These are phyloP conservation scores for Skeletonema marinoi DNA, from an alignment of 108 stramenopile species.

Conservation along the genomic window DNA sequence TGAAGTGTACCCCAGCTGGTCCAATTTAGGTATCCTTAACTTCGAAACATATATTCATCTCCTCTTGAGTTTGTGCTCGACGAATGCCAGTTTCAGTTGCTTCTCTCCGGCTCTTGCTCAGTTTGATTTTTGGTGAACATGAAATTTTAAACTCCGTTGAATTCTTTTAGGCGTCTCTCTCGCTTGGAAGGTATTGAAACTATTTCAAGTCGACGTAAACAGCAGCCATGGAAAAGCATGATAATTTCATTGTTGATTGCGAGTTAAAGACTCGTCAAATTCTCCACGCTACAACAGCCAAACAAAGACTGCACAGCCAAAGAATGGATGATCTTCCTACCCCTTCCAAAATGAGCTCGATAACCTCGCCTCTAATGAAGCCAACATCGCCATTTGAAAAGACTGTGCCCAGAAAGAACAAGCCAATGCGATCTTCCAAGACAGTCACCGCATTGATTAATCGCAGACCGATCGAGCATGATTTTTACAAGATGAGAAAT, in stretches of 20 bases:
- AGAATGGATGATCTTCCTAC: background rate
- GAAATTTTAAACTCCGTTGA: too few species aligned
- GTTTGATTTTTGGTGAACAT: too few species aligned
- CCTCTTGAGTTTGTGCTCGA: too few species aligned
- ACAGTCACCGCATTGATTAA: slow-evolving; percentile 14
- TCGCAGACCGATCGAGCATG: slow-evolving; percentile 42
- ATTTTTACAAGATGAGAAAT: slow-evolving; percentile 39
- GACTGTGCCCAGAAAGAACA: background rate
- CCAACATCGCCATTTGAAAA: background rate
- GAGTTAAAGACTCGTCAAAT: slow-evolving; percentile 42
- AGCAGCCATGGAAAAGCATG: background rate
- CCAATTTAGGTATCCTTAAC: too few species aligned
- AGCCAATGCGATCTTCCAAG: background rate
- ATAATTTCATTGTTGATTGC: slow-evolving; percentile 19
- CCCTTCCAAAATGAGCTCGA: background rate
- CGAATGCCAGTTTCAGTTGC: too few species aligned
- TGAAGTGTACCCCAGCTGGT: too few species aligned
- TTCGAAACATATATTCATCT: too few species aligned
- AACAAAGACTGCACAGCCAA: slow-evolving; percentile 4
- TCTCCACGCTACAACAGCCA: slow-evolving; percentile 35
- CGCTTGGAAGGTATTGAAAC: too few species aligned
- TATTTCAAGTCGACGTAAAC: too few species aligned
- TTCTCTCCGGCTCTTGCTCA: too few species aligned
- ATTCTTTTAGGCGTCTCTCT: too few species aligned
- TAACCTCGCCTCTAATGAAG: background rate